Evolutionary conservation across 140 eudicot species (phyloP), one percentile per base, ranked within the genome.

Genomic region (Oenanthe javanica): DNA sequence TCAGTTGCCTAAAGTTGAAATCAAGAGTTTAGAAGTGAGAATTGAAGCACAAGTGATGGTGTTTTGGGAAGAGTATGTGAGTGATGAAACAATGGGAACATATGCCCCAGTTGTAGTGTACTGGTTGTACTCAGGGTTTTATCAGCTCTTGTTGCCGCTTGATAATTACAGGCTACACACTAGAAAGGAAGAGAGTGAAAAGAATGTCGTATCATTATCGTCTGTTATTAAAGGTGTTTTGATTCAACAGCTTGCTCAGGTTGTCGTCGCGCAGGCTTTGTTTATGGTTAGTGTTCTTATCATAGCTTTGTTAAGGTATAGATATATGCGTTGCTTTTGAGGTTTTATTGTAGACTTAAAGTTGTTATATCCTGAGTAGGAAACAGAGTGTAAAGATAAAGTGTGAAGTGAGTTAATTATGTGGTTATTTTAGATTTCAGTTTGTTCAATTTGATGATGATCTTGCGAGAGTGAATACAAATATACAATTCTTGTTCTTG

Each of bases 51-150:
- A 82, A 86, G 74, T 47, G 61, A 92, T 90, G 97, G 97, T 92
- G 90, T 92, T 92, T 70, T 92, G 97, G 97, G 97, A 92, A 77
- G 93, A 90, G 63, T 86, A 92, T 63, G 91, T 84, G 15, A 90
- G 96, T 85, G 97, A 93, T 86, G 96, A 93, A 79, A 80, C 82
- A 19, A 91, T 93, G 97, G 94, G 97, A 27, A 93, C 94, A 76
- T 93, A 89, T 89, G 92, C 93, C 71, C 97, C 97, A 27, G 83
- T 91, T 63, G 85, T 90, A 57, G 92, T 93, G 38, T 93, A 90
- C 66, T 93, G 97, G 97, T 67, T 67, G 42, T 67, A 67, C 73
- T 67, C 73, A 1, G 46, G 73, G 46, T 31, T 67, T 66, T 66
- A 66, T 66, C 43, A 66, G 72, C 42, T 66, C 19, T 66, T 66